Percentiles rank a stretch among this genome's conserved stretches.
Conservation (phyloP, 2,329 filamentous ascomycete species). For the Ascochyta viciae-villosae region DNA sequence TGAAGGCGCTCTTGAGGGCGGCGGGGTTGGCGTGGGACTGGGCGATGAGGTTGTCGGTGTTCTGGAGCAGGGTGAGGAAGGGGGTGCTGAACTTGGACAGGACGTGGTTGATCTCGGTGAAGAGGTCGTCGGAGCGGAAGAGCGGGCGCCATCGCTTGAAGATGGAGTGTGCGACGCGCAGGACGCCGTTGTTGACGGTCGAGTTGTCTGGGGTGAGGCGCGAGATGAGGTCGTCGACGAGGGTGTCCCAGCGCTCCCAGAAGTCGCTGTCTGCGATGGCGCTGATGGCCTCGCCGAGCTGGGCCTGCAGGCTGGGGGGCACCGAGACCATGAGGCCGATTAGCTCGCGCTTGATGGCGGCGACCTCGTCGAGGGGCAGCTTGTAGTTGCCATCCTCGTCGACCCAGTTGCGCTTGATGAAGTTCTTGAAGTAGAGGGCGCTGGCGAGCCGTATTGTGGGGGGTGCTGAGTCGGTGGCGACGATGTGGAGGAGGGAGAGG, state of each 20-base stretch:
- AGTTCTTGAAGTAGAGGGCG: conserved; percentile 98
- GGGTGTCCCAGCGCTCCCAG: conserved; percentile 93
- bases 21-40: conserved; percentile 78
- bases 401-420: conserved; percentile 92
- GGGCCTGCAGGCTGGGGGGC: conserved; percentile 84
- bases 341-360: conserved; percentile 90
- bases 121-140: conserved; percentile 91
- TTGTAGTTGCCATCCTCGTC: conserved; percentile 96
- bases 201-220: conserved; percentile 83
- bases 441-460: conserved; percentile 83
- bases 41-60: conserved; percentile 73
- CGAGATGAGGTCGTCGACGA: conserved; percentile 90
- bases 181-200: conserved; percentile 87
- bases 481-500: conserved; percentile 83
- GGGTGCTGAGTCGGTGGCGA: conserved; percentile 75
- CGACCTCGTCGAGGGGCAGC: conserved; percentile 80
- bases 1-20: conserved; percentile 77
- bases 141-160: conserved; percentile 95
- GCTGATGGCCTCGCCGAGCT: conserved; percentile 95
- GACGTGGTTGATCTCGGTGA: conserved; percentile 96
- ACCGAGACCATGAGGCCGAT: conserved; percentile 97
- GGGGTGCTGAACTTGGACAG: conserved; percentile 82
- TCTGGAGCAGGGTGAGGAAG: conserved; percentile 80
- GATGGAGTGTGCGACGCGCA: conserved; percentile 97
- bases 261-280: conserved; percentile 98